Conservation (phyloP, 2,329 filamentous ascomycete genomes). For the Alternaria sp. region DNA sequence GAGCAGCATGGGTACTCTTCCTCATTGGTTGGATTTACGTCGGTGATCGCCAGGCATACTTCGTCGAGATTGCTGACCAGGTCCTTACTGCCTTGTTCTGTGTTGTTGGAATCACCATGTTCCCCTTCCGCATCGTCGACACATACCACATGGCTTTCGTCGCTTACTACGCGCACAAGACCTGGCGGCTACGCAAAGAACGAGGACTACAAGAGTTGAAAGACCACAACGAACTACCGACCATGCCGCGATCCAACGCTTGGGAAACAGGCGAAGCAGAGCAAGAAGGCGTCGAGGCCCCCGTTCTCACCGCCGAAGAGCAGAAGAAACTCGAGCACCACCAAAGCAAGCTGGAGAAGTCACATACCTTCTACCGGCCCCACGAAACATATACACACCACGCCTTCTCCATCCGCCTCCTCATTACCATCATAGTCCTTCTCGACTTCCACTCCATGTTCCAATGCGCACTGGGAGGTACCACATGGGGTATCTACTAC, state of each 20-base stretch:
- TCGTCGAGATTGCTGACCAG: slow-evolving; percentile 62
- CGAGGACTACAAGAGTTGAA: slow-evolving; percentile 65
- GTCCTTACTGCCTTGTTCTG: slow-evolving; percentile 68
- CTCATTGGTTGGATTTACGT: slow-evolving; percentile 89
- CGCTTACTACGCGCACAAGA: slow-evolving; percentile 70
- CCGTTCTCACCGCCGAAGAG: slow-evolving; percentile 68
- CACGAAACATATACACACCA: slow-evolving; percentile 85
- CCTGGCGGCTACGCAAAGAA: slow-evolving; percentile 69
- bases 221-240: slow-evolving; percentile 72
- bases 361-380: slow-evolving; percentile 87
- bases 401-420: slow-evolving; percentile 75
- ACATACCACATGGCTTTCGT: slow-evolving; percentile 89
- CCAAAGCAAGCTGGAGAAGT: slow-evolving; percentile 78
- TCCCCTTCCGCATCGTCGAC: slow-evolving; percentile 76
- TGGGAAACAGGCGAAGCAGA: slow-evolving; percentile 48
- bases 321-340: slow-evolving; percentile 75
- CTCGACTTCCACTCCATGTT: slow-evolving; percentile 81
- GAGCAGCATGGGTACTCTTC: slow-evolving; percentile 85
- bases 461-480: slow-evolving; percentile 78
- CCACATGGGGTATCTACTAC: slow-evolving; percentile 80
- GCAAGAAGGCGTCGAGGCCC: slow-evolving; percentile 50
- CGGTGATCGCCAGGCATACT: slow-evolving; percentile 69
- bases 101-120: slow-evolving; percentile 66
- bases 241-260: slow-evolving; percentile 49
- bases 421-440: slow-evolving; percentile 76